Evolutionary conservation across 2,329 filamentous ascomycete species (phyloP).

Genomic region (Onygenales sp.): DNA sequence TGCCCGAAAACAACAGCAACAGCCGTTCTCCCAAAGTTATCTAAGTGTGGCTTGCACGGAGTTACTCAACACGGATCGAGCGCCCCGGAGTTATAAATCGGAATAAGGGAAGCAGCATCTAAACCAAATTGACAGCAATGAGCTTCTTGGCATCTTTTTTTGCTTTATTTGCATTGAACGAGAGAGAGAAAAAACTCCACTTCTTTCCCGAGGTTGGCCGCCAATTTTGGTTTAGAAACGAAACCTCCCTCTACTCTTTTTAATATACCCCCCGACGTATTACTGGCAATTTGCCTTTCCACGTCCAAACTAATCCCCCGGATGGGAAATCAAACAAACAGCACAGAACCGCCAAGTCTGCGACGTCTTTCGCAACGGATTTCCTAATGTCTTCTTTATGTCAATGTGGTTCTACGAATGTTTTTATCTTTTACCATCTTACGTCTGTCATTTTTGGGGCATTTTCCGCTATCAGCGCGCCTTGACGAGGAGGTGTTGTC

Average conservation of each 20-base stretch:
- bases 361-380: constrained; percentile 23
- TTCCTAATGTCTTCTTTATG: constrained; percentile 13
- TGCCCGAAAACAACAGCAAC: constrained; percentile 29
- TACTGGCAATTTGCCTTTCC: constrained; percentile 20
- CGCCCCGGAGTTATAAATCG: constrained; percentile 24
- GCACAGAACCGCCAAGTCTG: constrained; percentile 16
- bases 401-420: constrained; percentile 11
- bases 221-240: constrained; percentile 30
- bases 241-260: constrained; percentile 25
- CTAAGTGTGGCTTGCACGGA: constrained; percentile 28
- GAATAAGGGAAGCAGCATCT: constrained; percentile 14
- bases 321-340: constrained; percentile 10
- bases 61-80: constrained; percentile 22
- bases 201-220: constrained; percentile 39
- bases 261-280: constrained; percentile 23
- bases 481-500: constrained; percentile 8
- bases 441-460: constrained; percentile 8
- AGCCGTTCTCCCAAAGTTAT: constrained; percentile 46
- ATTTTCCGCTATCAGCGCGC: constrained; percentile 9
- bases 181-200: constrained; percentile 22
- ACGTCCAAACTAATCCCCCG: constrained; percentile 4
- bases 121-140: constrained; percentile 26
- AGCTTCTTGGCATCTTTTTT: constrained; percentile 12
- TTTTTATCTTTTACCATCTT: constrained; percentile 13
- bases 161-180: constrained; percentile 10